A percentile compares a stretch with the other conserved stretches of the same genome.
phyloP scores from a whole-genome alignment of 2,329 filamentous ascomycete species.

The Ceratocystis huliohia region DNA sequence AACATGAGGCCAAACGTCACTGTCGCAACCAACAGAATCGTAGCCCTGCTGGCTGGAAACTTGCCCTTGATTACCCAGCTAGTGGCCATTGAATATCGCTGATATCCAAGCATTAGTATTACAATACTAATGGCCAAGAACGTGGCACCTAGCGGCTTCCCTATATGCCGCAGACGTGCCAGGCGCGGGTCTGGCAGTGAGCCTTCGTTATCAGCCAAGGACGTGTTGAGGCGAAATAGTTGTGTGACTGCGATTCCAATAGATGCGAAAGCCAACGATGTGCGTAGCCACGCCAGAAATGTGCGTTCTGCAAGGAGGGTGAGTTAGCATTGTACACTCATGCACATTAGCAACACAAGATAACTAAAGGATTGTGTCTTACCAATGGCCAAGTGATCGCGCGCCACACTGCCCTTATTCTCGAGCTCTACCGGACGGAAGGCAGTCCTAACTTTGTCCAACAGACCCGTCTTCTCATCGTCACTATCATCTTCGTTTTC shows the following conservation, averaged over 20 bases:
- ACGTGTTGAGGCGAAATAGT: slow-evolving; percentile 69
- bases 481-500: slow-evolving; percentile 6
- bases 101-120: slow-evolving; percentile 62
- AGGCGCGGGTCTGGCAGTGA: slow-evolving; percentile 27
- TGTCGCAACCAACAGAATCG: slow-evolving; percentile 55
- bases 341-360: neutral
- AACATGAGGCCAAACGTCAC: slow-evolving; percentile 53
- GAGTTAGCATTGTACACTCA: neutral
- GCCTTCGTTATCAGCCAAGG: slow-evolving; percentile 32
- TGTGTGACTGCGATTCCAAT: slow-evolving; percentile 78
- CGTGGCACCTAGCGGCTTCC: slow-evolving; percentile 61
- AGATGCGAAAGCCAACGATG: slow-evolving; percentile 65
- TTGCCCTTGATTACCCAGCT: slow-evolving; percentile 69
- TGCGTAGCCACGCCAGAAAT: slow-evolving; percentile 75
- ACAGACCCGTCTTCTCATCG: slow-evolving; percentile 7
- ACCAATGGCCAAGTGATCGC: slow-evolving; percentile 74
- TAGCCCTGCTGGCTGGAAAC: slow-evolving; percentile 66
- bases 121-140: slow-evolving; percentile 66
- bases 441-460: slow-evolving; percentile 4
- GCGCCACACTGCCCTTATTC: slow-evolving; percentile 72
- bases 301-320: slow-evolving; percentile 51
- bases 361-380: neutral
- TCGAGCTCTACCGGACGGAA: slow-evolving; percentile 60
- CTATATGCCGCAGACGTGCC: slow-evolving; percentile 46
- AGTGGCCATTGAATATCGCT: slow-evolving; percentile 65